A percentile compares a stretch with the other conserved stretches of the same genome.
Conservation (phyloP, 192 early-diverging fungal genomes). For the Mortierella claussenii region DNA sequence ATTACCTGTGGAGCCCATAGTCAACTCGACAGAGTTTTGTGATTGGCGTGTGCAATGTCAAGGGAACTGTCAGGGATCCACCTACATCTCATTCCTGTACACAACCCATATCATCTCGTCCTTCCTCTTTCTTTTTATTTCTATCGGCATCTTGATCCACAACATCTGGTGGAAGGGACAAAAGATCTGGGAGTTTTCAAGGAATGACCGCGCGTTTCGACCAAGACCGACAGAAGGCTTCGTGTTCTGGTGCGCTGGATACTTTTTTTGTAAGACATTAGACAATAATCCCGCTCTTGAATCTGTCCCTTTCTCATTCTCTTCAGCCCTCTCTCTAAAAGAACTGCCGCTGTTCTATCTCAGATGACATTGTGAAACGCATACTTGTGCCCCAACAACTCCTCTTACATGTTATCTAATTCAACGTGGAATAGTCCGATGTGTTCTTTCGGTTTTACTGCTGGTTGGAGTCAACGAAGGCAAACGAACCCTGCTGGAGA, state of each 20-base stretch:
- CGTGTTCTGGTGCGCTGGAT: slow-evolving; percentile 50
- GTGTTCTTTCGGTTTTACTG: slow-evolving; percentile 36
- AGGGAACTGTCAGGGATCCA: slow-evolving; percentile 37
- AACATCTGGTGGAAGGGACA: slow-evolving; percentile 55
- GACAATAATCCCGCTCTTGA: too few species aligned
- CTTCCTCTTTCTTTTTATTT: slow-evolving; percentile 48
- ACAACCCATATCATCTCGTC: slow-evolving; percentile 52
- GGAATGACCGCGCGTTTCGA: slow-evolving; percentile 49
- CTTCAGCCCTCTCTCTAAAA: too few species aligned
- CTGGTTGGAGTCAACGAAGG: slow-evolving; percentile 47
- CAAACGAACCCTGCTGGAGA: slow-evolving; percentile 36
- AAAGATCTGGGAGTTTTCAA: slow-evolving; percentile 53
- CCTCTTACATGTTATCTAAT: neutral
- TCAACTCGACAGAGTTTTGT: slow-evolving; percentile 48
- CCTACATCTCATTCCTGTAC: slow-evolving; percentile 48
- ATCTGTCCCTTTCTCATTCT: too few species aligned
- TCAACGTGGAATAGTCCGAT: slow-evolving; percentile 30
- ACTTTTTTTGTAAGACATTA: slow-evolving; percentile 44
- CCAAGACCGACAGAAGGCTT: slow-evolving; percentile 46
- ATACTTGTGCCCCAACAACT: too few species aligned
- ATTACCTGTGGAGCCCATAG: slow-evolving; percentile 17
- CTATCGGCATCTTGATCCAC: slow-evolving; percentile 44
- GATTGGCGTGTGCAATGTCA: slow-evolving; percentile 49
- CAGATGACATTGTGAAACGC: too few species aligned
- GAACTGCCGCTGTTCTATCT: too few species aligned